Evolutionary conservation across 768 basidiomycete genomes (phyloP).

Genomic region (Amanita exitialis): DNA sequence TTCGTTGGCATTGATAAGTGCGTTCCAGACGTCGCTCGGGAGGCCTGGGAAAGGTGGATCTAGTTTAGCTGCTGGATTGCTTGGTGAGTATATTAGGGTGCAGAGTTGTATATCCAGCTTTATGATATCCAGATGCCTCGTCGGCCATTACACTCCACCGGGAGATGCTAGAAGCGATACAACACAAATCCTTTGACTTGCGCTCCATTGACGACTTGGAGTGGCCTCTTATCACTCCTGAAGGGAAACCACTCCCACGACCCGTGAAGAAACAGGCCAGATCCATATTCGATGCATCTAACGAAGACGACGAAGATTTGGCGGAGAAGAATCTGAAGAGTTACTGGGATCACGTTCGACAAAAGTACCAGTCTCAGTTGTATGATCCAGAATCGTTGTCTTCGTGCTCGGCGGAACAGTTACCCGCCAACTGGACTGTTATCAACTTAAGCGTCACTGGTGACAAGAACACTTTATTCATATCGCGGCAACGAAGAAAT

Average conservation of each 20-base stretch:
- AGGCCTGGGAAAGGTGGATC: constrained; percentile 39
- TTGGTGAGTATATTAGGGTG: constrained; percentile 35
- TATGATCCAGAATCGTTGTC: constrained; percentile 33
- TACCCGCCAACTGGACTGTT: constrained; percentile 78
- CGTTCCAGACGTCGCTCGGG: constrained; percentile 77
- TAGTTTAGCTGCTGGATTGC: constrained; percentile 46
- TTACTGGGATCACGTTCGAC: constrained; percentile 56
- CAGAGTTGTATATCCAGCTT: neutral
- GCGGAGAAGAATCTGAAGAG: constrained; percentile 25
- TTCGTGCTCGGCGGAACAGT: constrained; percentile 25
- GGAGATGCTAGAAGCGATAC: constrained; percentile 79
- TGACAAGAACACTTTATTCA: constrained; percentile 74
- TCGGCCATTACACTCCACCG: constrained; percentile 71
- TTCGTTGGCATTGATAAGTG: constrained; percentile 58
- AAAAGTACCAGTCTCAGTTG: constrained; percentile 39
- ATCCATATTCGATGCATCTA: constrained; percentile 12
- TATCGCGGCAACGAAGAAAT: constrained; percentile 63
- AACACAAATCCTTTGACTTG: constrained; percentile 48
- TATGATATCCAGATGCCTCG: constrained; percentile 46
- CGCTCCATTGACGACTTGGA: constrained; percentile 49
- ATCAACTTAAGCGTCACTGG: constrained; percentile 77
- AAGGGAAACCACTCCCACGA: constrained; percentile 30
- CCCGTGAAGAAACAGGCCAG: constrained; percentile 11
- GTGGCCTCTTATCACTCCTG: constrained; percentile 54
- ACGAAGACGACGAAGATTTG: constrained; percentile 28